Conservation (phyloP, 2,329 filamentous ascomycete species). For the Aspergillus ruber region DNA sequence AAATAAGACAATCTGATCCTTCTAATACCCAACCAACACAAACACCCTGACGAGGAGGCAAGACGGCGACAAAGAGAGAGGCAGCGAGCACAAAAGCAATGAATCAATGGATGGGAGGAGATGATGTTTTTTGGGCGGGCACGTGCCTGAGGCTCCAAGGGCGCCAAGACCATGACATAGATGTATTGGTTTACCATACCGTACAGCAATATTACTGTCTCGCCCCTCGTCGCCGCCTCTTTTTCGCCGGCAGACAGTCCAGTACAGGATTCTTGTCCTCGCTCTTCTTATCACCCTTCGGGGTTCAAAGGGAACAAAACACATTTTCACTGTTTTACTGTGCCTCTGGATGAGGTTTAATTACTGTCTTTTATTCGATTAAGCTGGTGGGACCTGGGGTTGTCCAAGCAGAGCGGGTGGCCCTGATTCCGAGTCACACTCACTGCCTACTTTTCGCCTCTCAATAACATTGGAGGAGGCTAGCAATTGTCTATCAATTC, state of each 20-base stretch:
- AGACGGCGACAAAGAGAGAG: constrained; percentile 5
- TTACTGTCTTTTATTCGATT: background rate
- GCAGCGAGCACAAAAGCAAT: constrained; percentile 2
- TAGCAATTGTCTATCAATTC: background rate
- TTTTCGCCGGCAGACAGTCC: constrained; percentile 13
- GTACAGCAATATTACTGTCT: constrained; percentile 1
- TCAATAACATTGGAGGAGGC: constrained; percentile 6
- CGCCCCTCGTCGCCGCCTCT: constrained; percentile 9
- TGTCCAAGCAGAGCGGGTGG: background rate
- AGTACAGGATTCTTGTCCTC: constrained; percentile 13
- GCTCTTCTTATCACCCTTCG: constrained; percentile 10
- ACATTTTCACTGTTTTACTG: background rate
- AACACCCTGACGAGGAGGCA: background rate
- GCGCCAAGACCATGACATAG: constrained; percentile 19
- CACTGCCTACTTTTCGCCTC: background rate
- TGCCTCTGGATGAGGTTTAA: background rate
- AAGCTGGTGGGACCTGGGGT: background rate
- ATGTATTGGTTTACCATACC: background rate
- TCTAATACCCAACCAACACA: background rate
- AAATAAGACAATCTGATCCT: background rate
- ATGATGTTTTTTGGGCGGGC: constrained; percentile 25
- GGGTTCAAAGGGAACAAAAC: constrained; percentile 3
- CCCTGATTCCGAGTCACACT: background rate
- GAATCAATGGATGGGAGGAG: constrained; percentile 13
- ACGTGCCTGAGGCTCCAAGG: constrained; percentile 20